Percentiles rank a stretch among this genome's conserved stretches.
Conservation (phyloP, 768 basidiomycete genomes). For the Mycena haematopus region DNA sequence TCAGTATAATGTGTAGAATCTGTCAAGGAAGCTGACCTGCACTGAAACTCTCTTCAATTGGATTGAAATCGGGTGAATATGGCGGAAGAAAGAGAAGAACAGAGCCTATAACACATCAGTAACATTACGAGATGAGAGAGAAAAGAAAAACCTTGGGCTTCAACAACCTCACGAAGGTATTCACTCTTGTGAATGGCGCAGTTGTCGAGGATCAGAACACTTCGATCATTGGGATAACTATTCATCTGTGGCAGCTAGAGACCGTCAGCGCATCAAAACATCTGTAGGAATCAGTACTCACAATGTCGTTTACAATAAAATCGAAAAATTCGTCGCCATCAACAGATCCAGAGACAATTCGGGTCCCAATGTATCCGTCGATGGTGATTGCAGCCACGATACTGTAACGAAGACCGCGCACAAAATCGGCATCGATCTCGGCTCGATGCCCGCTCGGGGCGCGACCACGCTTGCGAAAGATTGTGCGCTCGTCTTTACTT, state of each 20-base stretch:
- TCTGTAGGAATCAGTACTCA: not conserved
- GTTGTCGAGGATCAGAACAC: conserved; percentile 32
- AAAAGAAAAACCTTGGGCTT: conserved; percentile 19
- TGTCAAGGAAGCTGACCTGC: conserved; percentile 11
- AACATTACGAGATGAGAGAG: not conserved
- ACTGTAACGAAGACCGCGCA: conserved; percentile 24
- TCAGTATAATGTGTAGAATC: not conserved
- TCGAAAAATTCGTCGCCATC: conserved; percentile 26
- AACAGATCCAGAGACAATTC: conserved; percentile 15
- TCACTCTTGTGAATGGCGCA: conserved; percentile 30
- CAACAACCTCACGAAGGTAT: conserved; percentile 19
- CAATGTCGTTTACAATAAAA: conserved; percentile 24
- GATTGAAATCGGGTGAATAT: conserved; percentile 46
- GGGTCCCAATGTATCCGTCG: conserved; percentile 17
- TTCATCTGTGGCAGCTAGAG: conserved; percentile 23
- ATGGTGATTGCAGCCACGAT: conserved; percentile 25
- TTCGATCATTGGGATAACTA: conserved; percentile 26
- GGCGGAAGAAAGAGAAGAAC: conserved; percentile 38
- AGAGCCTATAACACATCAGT: conserved; percentile 26
- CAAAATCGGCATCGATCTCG: conserved; percentile 23
- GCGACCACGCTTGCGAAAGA: conserved; percentile 15
- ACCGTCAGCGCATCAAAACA: not conserved
- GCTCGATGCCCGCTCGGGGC: conserved; percentile 6
- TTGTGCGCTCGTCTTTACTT: conserved; percentile 13
- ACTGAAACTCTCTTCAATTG: conserved; percentile 43